Percentiles rank a stretch among this genome's conserved stretches.
Evolutionary conservation across 441 rosid genomes (phyloP).

Genomic region (Eruca vesicaria): DNA sequence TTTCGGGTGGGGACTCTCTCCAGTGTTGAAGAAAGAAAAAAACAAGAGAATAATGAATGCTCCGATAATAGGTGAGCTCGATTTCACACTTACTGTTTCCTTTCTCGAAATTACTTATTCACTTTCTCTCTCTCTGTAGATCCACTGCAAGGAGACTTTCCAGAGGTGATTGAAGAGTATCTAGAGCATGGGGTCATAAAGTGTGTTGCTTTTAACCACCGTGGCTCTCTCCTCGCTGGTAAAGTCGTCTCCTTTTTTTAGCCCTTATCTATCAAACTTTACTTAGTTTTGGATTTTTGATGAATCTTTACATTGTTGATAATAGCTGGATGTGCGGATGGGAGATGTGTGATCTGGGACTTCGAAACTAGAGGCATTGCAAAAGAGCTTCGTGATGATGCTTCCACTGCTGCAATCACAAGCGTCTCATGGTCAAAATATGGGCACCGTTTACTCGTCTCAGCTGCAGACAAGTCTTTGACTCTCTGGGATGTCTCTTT

Average conservation of each 20-base stretch:
- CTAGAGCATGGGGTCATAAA: constrained; percentile 93
- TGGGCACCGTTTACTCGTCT: constrained; percentile 86
- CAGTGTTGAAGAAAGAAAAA: too few relatives aligned
- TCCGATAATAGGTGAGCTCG: constrained; percentile 62
- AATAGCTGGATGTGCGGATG: constrained; percentile 98
- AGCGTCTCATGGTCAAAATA: constrained; percentile 94
- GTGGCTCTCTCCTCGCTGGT: constrained; percentile 98
- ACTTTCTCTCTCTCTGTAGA: constrained; percentile 38
- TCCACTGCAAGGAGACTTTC: constrained; percentile 98
- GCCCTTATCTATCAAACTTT: background rate
- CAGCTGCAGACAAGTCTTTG: constrained; percentile 93
- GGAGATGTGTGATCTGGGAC: constrained; percentile 91
- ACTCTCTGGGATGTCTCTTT: constrained; percentile 84
- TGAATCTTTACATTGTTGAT: constrained; percentile 12
- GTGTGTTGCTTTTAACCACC: constrained; percentile 94
- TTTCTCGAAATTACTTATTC: background rate
- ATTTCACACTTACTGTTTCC: background rate
- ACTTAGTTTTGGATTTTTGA: constrained; percentile 12
- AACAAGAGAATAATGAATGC: constrained; percentile 77
- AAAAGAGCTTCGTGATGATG: constrained; percentile 81
- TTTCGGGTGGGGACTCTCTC: too few relatives aligned
- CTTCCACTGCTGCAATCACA: constrained; percentile 76
- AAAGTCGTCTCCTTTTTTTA: background rate
- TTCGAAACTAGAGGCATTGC: constrained; percentile 95
- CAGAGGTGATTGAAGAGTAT: constrained; percentile 96